phyloP scores from a whole-genome alignment of 1,284 basidiomycete species.

The Athelia psychrophila region DNA sequence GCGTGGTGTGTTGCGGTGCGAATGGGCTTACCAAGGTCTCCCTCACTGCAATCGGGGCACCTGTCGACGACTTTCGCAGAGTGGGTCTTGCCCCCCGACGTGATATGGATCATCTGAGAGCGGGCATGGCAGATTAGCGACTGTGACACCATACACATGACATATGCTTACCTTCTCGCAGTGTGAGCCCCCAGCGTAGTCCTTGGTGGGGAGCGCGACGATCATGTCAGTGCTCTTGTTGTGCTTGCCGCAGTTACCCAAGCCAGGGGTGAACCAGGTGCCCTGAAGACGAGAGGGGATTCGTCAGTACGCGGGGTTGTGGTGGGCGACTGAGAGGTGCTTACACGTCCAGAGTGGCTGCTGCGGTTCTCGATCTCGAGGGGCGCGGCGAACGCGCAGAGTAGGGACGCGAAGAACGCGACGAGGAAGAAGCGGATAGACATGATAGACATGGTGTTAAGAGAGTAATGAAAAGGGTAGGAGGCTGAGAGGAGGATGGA shows the following conservation, averaged over 20 bases:
- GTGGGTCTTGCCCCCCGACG: neutral
- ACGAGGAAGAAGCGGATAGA: neutral
- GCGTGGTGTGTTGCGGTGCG: neutral
- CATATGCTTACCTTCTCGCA: constrained; percentile 31
- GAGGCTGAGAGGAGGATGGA: neutral
- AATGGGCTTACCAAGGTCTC: constrained; percentile 5
- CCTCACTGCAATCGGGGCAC: constrained; percentile 2
- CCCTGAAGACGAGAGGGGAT: constrained; percentile 25
- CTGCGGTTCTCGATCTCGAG: neutral
- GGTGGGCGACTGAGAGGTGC: neutral
- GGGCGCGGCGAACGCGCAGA: neutral
- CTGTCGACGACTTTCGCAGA: constrained; percentile 5
- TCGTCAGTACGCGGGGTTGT: neutral
- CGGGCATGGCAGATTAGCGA: neutral
- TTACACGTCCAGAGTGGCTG: neutral
- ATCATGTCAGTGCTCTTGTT: constrained; percentile 33
- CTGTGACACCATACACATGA: neutral
- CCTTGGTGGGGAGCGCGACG: constrained; percentile 33
- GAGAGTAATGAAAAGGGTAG: neutral
- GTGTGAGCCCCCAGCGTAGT: constrained; percentile 32
- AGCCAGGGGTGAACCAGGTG: constrained; percentile 39
- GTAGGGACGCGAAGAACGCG: neutral
- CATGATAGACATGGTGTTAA: neutral
- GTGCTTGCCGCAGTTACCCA: constrained; percentile 38
- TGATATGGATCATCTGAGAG: constrained; percentile 7